Base-by-base conservation (phyloP, 306 rosid species). In the Begonia peltatifolia region DNA sequence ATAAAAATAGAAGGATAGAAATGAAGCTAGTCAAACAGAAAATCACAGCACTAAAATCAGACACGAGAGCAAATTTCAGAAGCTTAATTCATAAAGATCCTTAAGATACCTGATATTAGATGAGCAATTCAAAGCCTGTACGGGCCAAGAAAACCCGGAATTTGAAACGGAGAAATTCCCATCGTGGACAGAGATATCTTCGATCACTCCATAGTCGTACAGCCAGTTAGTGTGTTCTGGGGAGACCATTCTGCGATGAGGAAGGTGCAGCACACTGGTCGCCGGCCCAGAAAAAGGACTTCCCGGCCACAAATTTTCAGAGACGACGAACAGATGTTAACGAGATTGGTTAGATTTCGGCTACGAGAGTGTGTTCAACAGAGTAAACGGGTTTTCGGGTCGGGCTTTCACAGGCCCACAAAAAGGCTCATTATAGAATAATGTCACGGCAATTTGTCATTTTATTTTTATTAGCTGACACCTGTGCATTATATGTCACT, bases 211-310 rank as follows among this genome's bases (percentile, higher is more conserved):
- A 41, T 80, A 90, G 63, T 90, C 95, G 73, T 59, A 80, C 38
- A 85, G 69, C 99, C 99, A 90, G 58, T 83, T 83, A 76, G 76
- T 63, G 70, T 70, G 86, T 83, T 90, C 99, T 52, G 95, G 88
- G 59, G 94, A 74, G 54, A 71, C 95, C 99, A 90, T 92, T 66
- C 25, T 67, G 20, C 41, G 57, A 9, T 44, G 48, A 15, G 16
- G 53, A 41, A 44, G 50, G 36, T 9, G 55, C 30, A 10, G 48
- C 12, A 60, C 38, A 7, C 38, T 30, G 38, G 68, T 14, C 70
- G 70, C 72, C 38, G 7, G n/a, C 80, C 78, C 66, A 57, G 35
- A 49, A 44, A 59, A 25, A 38, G 41, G 18, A 44, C 12, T 44
- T 44, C n/a, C 12, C 14, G 48, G 14, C 12, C 0, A n/a, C 6